phyloP scores from a whole-genome alignment of 768 basidiomycete species.

The Kwoniella sp. region DNA sequence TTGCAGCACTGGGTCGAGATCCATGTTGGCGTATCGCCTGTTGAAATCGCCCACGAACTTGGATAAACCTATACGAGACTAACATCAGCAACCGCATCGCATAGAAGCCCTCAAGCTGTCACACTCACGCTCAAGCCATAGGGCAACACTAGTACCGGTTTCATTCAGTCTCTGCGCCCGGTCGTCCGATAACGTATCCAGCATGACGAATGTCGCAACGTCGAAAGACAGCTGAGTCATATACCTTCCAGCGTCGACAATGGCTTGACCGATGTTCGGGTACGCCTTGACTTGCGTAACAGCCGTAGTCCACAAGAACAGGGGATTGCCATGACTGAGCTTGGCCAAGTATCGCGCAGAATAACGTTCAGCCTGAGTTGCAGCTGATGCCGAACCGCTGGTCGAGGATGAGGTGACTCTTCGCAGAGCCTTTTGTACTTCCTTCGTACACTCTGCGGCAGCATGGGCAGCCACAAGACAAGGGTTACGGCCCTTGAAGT shows the following conservation, averaged over 20 bases:
- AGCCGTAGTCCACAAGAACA: constrained; percentile 82
- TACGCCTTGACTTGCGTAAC: constrained; percentile 95
- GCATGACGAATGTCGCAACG: constrained; percentile 80
- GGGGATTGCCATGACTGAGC: constrained; percentile 90
- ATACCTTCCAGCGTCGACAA: constrained; percentile 85
- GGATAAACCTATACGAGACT: constrained; percentile 70
- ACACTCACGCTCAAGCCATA: constrained; percentile 45
- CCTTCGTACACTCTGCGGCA: constrained; percentile 75
- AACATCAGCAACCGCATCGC: too few species aligned
- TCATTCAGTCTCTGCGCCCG: constrained; percentile 32
- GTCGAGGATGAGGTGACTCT: constrained; percentile 67
- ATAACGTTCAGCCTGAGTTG: constrained; percentile 53
- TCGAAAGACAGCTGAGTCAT: constrained; percentile 93
- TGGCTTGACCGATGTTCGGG: constrained; percentile 80
- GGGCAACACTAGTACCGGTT: constrained; percentile 38
- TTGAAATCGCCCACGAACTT: constrained; percentile 92
- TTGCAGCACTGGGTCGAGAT: constrained; percentile 78
- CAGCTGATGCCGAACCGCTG: constrained; percentile 20
- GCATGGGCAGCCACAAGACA: constrained; percentile 46
- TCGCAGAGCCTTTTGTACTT: constrained; percentile 84
- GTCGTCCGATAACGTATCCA: constrained; percentile 78
- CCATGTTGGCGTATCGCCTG: constrained; percentile 73
- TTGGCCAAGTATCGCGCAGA: constrained; percentile 88
- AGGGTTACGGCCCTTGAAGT: constrained; percentile 41
- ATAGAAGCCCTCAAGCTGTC: background rate